Evolutionary conservation across 2,329 filamentous ascomycete genomes (phyloP).

Genomic region (Phaeosphaeriaceae sp.): DNA sequence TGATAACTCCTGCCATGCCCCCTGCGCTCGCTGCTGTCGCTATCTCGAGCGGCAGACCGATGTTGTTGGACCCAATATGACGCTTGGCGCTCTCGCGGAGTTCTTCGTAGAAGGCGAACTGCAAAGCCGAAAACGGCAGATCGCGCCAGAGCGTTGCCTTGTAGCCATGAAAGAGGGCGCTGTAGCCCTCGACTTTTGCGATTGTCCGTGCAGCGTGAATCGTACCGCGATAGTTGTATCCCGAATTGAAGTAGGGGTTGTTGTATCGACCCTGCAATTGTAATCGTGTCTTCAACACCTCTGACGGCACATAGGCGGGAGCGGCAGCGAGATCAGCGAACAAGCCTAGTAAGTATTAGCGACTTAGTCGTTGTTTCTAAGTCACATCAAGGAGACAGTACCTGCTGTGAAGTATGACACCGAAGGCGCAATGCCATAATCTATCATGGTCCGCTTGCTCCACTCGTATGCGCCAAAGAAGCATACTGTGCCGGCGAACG

Average conservation of each 20-base stretch:
- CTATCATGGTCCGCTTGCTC: constrained; percentile 89
- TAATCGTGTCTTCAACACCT: constrained; percentile 95
- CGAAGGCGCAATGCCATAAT: constrained; percentile 80
- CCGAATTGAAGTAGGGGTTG: constrained; percentile 90
- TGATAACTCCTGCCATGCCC: constrained; percentile 91
- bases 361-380: neutral
- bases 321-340: constrained; percentile 91
- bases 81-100: constrained; percentile 81
- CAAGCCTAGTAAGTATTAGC: constrained; percentile 67
- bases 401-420: constrained; percentile 86
- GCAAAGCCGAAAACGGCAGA: constrained; percentile 91
- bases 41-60: constrained; percentile 85
- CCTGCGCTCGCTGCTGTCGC: constrained; percentile 89
- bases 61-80: constrained; percentile 81
- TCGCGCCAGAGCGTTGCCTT: constrained; percentile 95
- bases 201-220: constrained; percentile 87
- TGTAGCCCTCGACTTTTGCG: constrained; percentile 78
- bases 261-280: constrained; percentile 95
- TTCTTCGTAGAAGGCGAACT: constrained; percentile 98
- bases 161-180: constrained; percentile 94
- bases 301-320: constrained; percentile 92
- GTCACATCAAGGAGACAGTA: constrained; percentile 44
- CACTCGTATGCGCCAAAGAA: constrained; percentile 98
- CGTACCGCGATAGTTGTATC: constrained; percentile 94
- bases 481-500: constrained; percentile 89